These are phyloP conservation scores for Bryoglossum gracile DNA, from an alignment of 495 filamentous ascomycete genomes.

Conservation along the genomic window DNA sequence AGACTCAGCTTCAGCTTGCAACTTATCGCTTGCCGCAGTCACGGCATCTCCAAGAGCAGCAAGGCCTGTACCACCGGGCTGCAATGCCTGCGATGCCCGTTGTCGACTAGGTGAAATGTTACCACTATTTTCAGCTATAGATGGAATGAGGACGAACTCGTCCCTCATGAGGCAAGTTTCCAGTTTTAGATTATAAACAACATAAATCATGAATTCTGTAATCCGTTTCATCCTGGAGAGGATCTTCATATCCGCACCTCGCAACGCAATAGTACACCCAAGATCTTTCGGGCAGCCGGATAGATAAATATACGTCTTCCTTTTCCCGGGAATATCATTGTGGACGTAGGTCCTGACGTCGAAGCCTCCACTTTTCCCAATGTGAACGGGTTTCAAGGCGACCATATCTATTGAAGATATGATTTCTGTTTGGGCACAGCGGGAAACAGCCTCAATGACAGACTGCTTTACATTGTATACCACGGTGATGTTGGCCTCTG, in stretches of 20 bases:
- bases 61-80: neutral
- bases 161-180: constrained; percentile 96
- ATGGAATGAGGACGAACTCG: constrained; percentile 83
- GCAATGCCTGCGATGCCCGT: neutral
- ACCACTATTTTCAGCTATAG: constrained; percentile 36
- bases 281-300: constrained; percentile 89
- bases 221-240: constrained; percentile 82
- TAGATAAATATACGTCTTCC: constrained; percentile 93
- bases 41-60: constrained; percentile 8
- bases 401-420: constrained; percentile 96
- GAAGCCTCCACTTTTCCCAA: constrained; percentile 77
- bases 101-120: constrained; percentile 21
- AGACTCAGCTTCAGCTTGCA: constrained; percentile 15
- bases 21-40: constrained; percentile 12
- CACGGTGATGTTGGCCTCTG: constrained; percentile 82
- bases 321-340: constrained; percentile 58
- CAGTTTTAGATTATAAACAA: constrained; percentile 89
- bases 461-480: constrained; percentile 94
- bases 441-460: constrained; percentile 88
- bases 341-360: constrained; percentile 94
- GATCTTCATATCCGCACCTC: constrained; percentile 63
- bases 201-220: constrained; percentile 98
- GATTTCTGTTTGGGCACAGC: constrained; percentile 83
- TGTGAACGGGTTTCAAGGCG: constrained; percentile 65
- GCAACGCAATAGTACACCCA: constrained; percentile 91